Percentiles rank a stretch among this genome's conserved stretches.
These are phyloP conservation scores for Neopestalotiopsis rosae DNA, from an alignment of 2,329 filamentous ascomycete genomes.

Conservation along the genomic window DNA sequence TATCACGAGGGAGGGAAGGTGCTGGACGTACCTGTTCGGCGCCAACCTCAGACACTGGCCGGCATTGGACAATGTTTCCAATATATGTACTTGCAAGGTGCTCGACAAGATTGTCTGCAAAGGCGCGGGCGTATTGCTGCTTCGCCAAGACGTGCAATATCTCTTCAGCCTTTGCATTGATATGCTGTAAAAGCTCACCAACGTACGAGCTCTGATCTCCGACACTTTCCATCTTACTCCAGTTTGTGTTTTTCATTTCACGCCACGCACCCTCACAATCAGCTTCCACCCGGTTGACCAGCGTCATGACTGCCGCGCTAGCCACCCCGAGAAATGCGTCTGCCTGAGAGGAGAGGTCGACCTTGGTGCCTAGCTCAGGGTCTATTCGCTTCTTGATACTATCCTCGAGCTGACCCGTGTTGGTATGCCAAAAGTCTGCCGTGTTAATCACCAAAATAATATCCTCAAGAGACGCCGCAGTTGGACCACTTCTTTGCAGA, in stretches of 20 bases:
- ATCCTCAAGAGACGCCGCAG: constrained; percentile 68
- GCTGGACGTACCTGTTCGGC: constrained; percentile 75
- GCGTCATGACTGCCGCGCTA: constrained; percentile 80
- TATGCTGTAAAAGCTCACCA: constrained; percentile 74
- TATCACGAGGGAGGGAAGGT: neutral
- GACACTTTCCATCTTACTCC: constrained; percentile 91
- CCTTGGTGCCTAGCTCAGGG: constrained; percentile 71
- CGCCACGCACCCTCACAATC: constrained; percentile 89
- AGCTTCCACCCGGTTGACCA: constrained; percentile 83
- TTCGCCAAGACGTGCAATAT: constrained; percentile 82
- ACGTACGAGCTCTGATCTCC: constrained; percentile 95
- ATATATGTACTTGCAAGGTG: constrained; percentile 81
- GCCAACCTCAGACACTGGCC: constrained; percentile 89
- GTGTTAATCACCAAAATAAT: constrained; percentile 90
- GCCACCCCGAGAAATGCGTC: constrained; percentile 96
- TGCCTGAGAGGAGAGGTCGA: constrained; percentile 91
- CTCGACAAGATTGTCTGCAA: constrained; percentile 96
- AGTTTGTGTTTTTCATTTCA: constrained; percentile 96
- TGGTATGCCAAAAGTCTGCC: constrained; percentile 95
- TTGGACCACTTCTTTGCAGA: constrained; percentile 61
- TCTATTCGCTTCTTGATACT: constrained; percentile 93
- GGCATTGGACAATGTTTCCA: constrained; percentile 83
- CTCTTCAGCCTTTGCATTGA: constrained; percentile 75
- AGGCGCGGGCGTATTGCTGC: constrained; percentile 91
- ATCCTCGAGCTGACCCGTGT: constrained; percentile 91